A percentile compares a stretch with the other conserved stretches of the same genome.
Evolutionary conservation across 176 grass and related monocot genomes (phyloP).

Genomic region (Triticum turgidum): DNA sequence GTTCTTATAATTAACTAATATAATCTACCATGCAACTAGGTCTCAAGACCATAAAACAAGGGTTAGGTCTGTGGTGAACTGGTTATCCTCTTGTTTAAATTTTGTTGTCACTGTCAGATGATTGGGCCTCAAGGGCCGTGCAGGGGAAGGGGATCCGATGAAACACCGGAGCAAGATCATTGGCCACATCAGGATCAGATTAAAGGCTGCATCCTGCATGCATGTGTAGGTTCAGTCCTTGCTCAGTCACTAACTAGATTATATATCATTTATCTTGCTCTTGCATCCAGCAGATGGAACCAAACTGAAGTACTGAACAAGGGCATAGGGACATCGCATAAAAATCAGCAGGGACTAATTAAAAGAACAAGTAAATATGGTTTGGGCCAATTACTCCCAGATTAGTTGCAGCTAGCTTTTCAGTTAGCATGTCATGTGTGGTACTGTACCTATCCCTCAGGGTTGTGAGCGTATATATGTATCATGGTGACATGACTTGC

Average conservation of each 20-base stretch:
- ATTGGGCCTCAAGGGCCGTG: constrained; percentile 42
- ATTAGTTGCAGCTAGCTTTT: constrained; percentile 16
- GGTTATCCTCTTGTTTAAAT: background rate
- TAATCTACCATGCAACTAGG: too few relatives aligned
- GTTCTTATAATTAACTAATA: background rate
- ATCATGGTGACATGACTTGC: constrained; percentile 29
- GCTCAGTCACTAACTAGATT: background rate
- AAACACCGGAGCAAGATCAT: constrained; percentile 5
- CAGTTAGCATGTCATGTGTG: background rate
- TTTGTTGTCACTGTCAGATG: constrained; percentile 30
- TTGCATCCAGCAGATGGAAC: background rate
- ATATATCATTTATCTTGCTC: background rate
- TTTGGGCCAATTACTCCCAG: background rate
- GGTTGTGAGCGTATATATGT: background rate
- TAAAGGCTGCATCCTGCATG: background rate
- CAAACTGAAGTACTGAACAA: background rate
- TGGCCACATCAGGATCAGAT: constrained; percentile 12
- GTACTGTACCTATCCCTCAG: background rate
- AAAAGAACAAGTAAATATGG: background rate
- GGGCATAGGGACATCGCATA: background rate
- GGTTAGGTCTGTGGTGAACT: background rate
- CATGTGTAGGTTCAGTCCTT: constrained; percentile 26
- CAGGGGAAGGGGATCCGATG: constrained; percentile 56
- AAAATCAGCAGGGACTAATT: background rate
- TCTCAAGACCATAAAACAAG: constrained; percentile 21